Evolutionary conservation across 768 basidiomycete genomes (phyloP), one percentile per base, ranked within the genome.

Genomic region (Podaxis sp.): DNA sequence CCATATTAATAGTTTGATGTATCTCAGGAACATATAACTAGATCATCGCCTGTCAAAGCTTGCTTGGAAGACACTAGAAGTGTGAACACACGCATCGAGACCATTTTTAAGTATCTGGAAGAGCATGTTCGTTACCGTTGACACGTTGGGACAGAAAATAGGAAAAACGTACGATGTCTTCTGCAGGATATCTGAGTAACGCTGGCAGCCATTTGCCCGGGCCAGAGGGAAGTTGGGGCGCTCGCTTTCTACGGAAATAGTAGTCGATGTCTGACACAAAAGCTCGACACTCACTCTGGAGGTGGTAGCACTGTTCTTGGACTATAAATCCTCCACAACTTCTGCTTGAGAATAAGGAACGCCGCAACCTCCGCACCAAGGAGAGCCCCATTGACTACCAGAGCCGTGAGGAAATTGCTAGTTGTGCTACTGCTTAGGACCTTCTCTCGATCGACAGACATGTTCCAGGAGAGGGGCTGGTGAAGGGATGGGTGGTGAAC

Each of bases 241-340:
- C 77, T 52, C 80, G 75, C 72, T 82, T 80, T 5, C 79, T 81
- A 62, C 11, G 27, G 23, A 54, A 46, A 40, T 10, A 27, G 37
- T 35, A 51, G 56, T 46, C 1, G 61, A 62, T 7, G 37, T 23
- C 50, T 36, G 13, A 44, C 42, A 37, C 23, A 46, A 32, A 32
- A 46, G 56, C 25, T 37, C 54, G n/a, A 7, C 55, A 68, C 81
- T 64, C 68, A 82, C 77, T 80, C 75, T 52, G 80, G 79, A 14
- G 84, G 82, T 3, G 87, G 86, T 21, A 88, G 74, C 66, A 82
- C 84, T 2, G 84, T 82, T 28, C 88, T 68, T 1, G 89, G 88
- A 56, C 77, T 78, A 67, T 85, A 89, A 64, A 90, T 83, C 53
- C 80, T 71, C 66, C 76, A 76, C n/a, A 89, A 74, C 47, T 73